These are phyloP conservation scores for Eleusine indica DNA, from an alignment of 176 grass and related monocot genomes.

Conservation along the genomic window DNA sequence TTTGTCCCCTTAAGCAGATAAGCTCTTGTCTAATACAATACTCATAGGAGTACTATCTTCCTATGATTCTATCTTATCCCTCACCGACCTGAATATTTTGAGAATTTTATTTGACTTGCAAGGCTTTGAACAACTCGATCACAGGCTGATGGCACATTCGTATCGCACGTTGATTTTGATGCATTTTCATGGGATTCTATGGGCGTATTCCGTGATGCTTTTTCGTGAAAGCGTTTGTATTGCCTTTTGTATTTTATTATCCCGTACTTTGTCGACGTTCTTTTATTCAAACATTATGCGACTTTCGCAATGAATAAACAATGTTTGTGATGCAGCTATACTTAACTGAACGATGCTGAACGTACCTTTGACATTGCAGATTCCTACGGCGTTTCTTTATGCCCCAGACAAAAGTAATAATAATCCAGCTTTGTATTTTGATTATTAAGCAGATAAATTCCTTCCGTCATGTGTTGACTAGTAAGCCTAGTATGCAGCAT, in stretches of 20 bases:
- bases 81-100: neutral
- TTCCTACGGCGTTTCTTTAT: neutral
- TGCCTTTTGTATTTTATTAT: neutral
- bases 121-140: neutral
- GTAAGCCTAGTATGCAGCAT: neutral
- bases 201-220: neutral
- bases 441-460: neutral
- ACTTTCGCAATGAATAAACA: neutral
- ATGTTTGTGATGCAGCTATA: neutral
- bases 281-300: neutral
- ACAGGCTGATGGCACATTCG: neutral
- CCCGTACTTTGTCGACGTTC: neutral
- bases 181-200: neutral
- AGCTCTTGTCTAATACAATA: neutral
- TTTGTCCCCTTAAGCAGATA: conserved; percentile 14
- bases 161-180: neutral
- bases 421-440: neutral
- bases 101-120: neutral
- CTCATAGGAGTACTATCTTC: neutral
- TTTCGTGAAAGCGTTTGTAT: neutral
- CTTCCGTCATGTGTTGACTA: neutral
- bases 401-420: neutral
- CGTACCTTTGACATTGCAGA: neutral
- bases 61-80: neutral
- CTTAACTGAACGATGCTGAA: neutral